phyloP scores from a whole-genome alignment of 2,329 filamentous ascomycete species.

The Peltaster fructicola region DNA sequence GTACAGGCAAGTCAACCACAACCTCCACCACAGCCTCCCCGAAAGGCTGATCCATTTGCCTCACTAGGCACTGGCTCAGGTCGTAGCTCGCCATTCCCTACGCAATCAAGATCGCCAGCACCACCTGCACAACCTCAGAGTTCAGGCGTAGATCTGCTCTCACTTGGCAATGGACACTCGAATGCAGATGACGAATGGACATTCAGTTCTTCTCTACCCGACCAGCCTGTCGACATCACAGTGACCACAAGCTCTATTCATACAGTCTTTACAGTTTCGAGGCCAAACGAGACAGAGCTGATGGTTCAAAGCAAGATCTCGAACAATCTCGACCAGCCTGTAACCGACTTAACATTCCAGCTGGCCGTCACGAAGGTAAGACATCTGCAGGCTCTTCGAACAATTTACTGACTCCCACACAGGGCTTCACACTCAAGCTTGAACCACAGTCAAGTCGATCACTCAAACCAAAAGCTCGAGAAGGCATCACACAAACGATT shows the following conservation, averaged over 20 bases:
- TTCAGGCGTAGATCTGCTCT: slow-evolving; percentile 11
- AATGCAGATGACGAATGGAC: slow-evolving; percentile 73
- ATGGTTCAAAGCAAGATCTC: slow-evolving; percentile 71
- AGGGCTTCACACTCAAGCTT: slow-evolving; percentile 68
- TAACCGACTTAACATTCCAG: slow-evolving; percentile 75
- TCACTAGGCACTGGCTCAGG: slow-evolving; percentile 36
- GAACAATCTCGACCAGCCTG: slow-evolving; percentile 53
- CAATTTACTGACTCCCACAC: slow-evolving; percentile 1
- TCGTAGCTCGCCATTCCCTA: slow-evolving; percentile 31
- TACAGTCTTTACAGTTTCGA: slow-evolving; percentile 54
- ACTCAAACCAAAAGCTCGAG: slow-evolving; percentile 52
- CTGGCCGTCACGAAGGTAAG: slow-evolving; percentile 80
- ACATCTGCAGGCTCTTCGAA: slow-evolving; percentile 1
- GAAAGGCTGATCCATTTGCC: slow-evolving; percentile 42
- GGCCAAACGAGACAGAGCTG: slow-evolving; percentile 36
- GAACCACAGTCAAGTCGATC: slow-evolving; percentile 69
- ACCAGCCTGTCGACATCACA: slow-evolving; percentile 41
- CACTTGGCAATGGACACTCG: slow-evolving; percentile 21
- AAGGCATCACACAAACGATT: slow-evolving; percentile 69
- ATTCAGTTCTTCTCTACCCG: slow-evolving; percentile 73
- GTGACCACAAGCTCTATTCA: slow-evolving; percentile 50
- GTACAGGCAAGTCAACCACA: slow-evolving; percentile 9
- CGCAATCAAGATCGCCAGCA: slow-evolving; percentile 23
- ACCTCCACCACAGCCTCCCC: slow-evolving; percentile 14
- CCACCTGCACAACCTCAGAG: slow-evolving; percentile 9